Conservation (phyloP, 2,329 filamentous ascomycete genomes). For the Sordariomycetes sp. region DNA sequence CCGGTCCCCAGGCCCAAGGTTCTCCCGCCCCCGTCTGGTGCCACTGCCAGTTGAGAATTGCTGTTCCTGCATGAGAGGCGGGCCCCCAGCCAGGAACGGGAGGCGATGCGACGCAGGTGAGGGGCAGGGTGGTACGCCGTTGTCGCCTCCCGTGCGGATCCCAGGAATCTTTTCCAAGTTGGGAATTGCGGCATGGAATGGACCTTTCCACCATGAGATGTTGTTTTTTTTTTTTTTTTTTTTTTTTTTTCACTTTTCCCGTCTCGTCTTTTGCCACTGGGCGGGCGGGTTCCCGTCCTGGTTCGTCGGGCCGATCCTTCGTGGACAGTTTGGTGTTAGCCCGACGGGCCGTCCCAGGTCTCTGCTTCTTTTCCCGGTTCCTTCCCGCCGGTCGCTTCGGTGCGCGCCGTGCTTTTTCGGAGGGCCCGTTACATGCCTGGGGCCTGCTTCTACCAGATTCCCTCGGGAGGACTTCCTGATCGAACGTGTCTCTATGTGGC, state of each 20-base stretch:
- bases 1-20: not conserved
- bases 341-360: not conserved
- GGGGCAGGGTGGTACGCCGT: not conserved
- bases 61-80: not conserved
- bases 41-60: not conserved
- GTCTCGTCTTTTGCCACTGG: not conserved
- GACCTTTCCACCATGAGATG: not conserved
- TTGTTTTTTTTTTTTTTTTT: not conserved
- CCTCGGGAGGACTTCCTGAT: too few relatives aligned
- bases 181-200: not conserved
- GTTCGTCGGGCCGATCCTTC: not conserved
- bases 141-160: not conserved
- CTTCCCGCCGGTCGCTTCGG: not conserved
- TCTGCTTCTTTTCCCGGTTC: not conserved
- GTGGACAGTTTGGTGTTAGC: not conserved
- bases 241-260: not conserved
- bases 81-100: not conserved
- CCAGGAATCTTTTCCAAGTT: not conserved
- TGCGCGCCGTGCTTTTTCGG: too few relatives aligned
- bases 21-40: not conserved
- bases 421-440: too few relatives aligned
- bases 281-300: not conserved
- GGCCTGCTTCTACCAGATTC: too few relatives aligned
- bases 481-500: too few relatives aligned
- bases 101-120: not conserved